Evolutionary conservation across 345 rosid species (phyloP).

Genomic region (Erucastrum elatum): DNA sequence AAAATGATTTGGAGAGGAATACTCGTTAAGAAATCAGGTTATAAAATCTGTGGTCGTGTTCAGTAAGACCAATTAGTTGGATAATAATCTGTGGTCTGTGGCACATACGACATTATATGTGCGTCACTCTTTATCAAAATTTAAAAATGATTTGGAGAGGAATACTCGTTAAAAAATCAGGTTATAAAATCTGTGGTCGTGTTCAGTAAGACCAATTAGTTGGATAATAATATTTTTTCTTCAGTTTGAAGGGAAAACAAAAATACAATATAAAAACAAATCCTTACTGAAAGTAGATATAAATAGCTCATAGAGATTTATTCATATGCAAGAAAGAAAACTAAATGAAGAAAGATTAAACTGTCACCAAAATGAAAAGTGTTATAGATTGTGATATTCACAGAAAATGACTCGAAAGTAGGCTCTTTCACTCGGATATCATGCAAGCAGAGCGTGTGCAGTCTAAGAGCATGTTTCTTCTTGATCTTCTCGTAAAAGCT

Average conservation of each 20-base stretch:
- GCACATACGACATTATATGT: too few relatives aligned
- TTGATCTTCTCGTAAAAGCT: constrained; percentile 88
- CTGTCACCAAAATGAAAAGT: background rate
- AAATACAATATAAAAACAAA: background rate
- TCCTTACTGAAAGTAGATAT: background rate
- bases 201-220: background rate
- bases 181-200: background rate
- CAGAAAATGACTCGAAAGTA: constrained; percentile 57
- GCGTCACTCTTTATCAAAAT: background rate
- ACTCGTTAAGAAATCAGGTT: background rate
- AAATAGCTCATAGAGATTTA: background rate
- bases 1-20: constrained; percentile 10
- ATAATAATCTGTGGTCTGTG: too few relatives aligned
- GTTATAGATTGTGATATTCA: background rate
- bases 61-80: background rate
- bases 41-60: background rate
- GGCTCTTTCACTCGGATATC: constrained; percentile 97
- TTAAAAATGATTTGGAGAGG: constrained; percentile 5
- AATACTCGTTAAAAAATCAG: constrained; percentile 2
- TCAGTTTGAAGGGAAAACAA: background rate
- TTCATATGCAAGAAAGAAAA: background rate
- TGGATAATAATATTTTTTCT: background rate
- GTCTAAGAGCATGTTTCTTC: constrained; percentile 64
- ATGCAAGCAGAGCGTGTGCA: constrained; percentile 88
- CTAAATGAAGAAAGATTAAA: background rate